phyloP scores from a whole-genome alignment of 1,284 basidiomycete genomes.

The Meripilus lineatus region DNA sequence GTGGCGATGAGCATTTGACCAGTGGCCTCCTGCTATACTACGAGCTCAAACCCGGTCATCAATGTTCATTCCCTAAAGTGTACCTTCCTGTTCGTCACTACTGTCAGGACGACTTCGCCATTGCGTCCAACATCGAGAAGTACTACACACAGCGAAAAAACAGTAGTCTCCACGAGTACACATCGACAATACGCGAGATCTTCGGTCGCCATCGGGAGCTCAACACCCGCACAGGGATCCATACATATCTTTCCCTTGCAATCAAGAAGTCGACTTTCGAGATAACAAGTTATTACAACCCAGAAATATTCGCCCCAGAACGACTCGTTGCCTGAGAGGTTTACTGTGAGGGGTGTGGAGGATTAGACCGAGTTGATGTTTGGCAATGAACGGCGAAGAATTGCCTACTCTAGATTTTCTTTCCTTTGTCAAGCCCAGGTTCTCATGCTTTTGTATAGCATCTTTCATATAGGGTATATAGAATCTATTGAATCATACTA shows the following conservation, averaged over 20 bases:
- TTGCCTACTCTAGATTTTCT: no score
- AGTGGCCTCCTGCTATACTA: slow-evolving; percentile 1
- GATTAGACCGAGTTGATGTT: no score
- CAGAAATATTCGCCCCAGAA: slow-evolving; percentile 3
- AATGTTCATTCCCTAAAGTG: slow-evolving; percentile 1
- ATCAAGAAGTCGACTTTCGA: slow-evolving; percentile 5
- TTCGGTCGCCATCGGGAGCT: slow-evolving; percentile 2
- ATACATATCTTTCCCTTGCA: slow-evolving; percentile 5
- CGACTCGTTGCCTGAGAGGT: neutral
- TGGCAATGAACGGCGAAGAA: no score
- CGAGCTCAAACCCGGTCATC: neutral
- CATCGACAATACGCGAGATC: neutral
- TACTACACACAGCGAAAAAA: neutral
- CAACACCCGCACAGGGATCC: slow-evolving; percentile 4
- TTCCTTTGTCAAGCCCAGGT: no score
- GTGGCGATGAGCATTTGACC: slow-evolving; percentile 1
- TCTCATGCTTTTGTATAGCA: no score
- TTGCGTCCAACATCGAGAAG: slow-evolving; percentile 1
- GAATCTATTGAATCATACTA: no score
- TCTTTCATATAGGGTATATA: no score
- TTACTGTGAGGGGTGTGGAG: no score
- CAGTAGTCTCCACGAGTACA: neutral
- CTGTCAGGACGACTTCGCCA: slow-evolving; percentile 1
- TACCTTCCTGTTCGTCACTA: slow-evolving; percentile 6
- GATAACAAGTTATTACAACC: slow-evolving; percentile 4